Evolutionary conservation across 192 early-diverging fungal species (phyloP), one percentile per base, ranked within the genome.

Genomic region (Umbelopsis vinacea): DNA sequence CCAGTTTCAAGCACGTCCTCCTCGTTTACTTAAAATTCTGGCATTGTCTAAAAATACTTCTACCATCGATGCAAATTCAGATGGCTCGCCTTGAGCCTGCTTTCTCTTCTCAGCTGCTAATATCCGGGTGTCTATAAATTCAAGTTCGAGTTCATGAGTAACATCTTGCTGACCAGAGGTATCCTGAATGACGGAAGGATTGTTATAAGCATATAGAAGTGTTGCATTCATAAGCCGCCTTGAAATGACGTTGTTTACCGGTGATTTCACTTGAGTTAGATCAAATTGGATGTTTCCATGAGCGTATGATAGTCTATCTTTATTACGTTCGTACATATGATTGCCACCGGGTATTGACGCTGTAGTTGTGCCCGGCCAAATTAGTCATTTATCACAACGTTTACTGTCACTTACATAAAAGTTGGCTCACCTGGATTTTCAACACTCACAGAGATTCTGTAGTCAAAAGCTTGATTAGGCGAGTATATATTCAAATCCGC

Each of bases 401-500:
- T 70, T 71, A 37, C 8, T 6, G 11, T 5, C 17, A 14, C 3
- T 50, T 40, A 48, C 0, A 24, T 6, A 8, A 71, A 50, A 63
- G 47, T 26, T 3, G 9, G 9, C 46, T 57, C 53, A 67, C 57
- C 21, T 69, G 21, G 38, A 55, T 52, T 69, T 46, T 98, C 96
- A 52, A 90, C 66, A 75, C 90, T 96, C 72, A 96, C 86, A 15
- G 93, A 89, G 66, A 98, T 92, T 52, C 96, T 86, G 75, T 90
- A 95, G 77, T 98, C 96, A 37, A 98, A 83, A 12, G 84, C 81
- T 8, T 88, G 89, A 24, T 86, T 82, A 17, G 96, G 96, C 43
- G 89, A 91, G 75, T 89, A 93, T 15, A 98, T 88, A 76, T 98
- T 90, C n/a, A 98, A 76, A 71, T 95, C 87, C 0, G 91, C 94